Evolutionary conservation across 2,329 filamentous ascomycete genomes (phyloP).

Genomic region (Cercospora sesami): DNA sequence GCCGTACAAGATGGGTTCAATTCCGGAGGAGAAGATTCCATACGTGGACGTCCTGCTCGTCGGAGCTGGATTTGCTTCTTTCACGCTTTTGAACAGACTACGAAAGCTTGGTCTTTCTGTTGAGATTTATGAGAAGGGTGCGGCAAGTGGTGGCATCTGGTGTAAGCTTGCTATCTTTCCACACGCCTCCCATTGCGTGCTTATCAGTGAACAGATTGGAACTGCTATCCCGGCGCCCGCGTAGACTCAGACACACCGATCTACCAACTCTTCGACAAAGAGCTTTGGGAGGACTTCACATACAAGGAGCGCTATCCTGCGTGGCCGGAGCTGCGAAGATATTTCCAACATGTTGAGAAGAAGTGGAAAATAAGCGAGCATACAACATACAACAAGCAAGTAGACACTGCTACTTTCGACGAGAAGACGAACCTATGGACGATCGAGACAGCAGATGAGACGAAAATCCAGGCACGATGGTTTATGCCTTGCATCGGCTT

Average conservation of each 20-base stretch:
- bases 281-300: constrained; percentile 53
- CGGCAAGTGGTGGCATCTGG: constrained; percentile 42
- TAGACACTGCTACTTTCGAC: constrained; percentile 56
- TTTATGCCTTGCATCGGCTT: constrained; percentile 59
- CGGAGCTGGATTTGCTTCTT: constrained; percentile 28
- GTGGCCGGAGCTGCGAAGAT: constrained; percentile 54
- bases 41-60: constrained; percentile 27
- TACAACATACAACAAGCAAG: constrained; percentile 57
- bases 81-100: constrained; percentile 35
- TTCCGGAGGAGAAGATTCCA: constrained; percentile 30
- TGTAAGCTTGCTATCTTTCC: constrained; percentile 8
- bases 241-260: constrained; percentile 46
- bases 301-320: constrained; percentile 43
- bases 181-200: not conserved
- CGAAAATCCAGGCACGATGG: constrained; percentile 52
- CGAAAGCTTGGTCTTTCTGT: constrained; percentile 38
- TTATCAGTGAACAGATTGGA: constrained; percentile 16
- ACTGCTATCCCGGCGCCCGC: constrained; percentile 44
- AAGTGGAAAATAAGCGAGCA: constrained; percentile 58
- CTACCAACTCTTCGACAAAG: constrained; percentile 35
- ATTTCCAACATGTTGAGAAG: constrained; percentile 62
- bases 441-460: constrained; percentile 54
- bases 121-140: constrained; percentile 40
- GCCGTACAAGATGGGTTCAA: constrained; percentile 32
- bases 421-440: constrained; percentile 53